These are phyloP conservation scores for Taphrina betulina DNA, from an alignment of 1,139 yeast genomes.

Conservation along the genomic window DNA sequence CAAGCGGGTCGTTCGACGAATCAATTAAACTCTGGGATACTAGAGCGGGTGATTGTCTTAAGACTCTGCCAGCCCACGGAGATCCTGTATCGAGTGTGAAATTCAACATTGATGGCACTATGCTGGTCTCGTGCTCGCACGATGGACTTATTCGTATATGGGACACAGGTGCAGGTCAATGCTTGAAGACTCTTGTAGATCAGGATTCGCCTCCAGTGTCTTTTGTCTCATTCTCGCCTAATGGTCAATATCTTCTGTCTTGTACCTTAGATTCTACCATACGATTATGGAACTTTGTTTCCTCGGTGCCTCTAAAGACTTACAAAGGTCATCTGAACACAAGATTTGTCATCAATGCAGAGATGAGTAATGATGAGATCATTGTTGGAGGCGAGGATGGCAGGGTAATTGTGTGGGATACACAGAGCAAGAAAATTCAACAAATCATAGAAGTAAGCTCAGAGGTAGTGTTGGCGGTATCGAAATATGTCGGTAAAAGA, in stretches of 20 bases:
- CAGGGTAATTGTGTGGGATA: conserved; percentile 67
- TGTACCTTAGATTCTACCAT: conserved; percentile 78
- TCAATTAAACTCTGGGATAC: conserved; percentile 75
- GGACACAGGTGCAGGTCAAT: conserved; percentile 86
- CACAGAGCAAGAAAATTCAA: conserved; percentile 62
- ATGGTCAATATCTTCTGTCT: conserved; percentile 75
- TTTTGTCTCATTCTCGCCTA: conserved; percentile 71
- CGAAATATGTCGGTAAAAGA: background rate
- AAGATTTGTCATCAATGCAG: conserved; percentile 37
- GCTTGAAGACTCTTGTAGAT: conserved; percentile 76
- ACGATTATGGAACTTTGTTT: conserved; percentile 79
- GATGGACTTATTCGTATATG: conserved; percentile 87
- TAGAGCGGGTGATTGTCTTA: conserved; percentile 63
- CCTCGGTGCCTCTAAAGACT: conserved; percentile 74
- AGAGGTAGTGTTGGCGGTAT: conserved; percentile 8
- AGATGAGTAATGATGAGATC: conserved; percentile 42
- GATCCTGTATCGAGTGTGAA: conserved; percentile 82
- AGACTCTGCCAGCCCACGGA: conserved; percentile 87
- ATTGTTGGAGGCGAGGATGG: conserved; percentile 69
- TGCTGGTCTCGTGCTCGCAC: conserved; percentile 81
- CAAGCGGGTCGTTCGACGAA: conserved; percentile 87
- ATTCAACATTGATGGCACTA: conserved; percentile 73
- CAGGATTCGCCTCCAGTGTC: conserved; percentile 55
- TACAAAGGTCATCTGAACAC: conserved; percentile 50
- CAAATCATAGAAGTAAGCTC: conserved; percentile 36